Base-by-base conservation (phyloP, 495 filamentous ascomycete species). In the Lepidopterella palustris region DNA sequence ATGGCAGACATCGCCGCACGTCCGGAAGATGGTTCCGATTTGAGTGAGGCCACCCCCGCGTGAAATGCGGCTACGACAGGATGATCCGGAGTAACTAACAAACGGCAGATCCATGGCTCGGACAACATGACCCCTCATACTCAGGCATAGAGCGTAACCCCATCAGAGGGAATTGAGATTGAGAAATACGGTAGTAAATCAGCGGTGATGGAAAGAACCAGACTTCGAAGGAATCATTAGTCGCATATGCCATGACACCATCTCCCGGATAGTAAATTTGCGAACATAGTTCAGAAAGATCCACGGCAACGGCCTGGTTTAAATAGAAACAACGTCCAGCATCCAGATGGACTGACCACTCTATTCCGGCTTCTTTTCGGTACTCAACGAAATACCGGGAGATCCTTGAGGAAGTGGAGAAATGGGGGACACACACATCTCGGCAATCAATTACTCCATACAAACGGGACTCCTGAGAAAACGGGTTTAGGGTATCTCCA, bases 331-430 rank as follows among this genome's bases (percentile, higher is more conserved):
- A 50, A 8, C 47, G 24, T 15, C 47, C 47, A 27, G 47, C 47
- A 50, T 50, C 20, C 47, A 27, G 18, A 50, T 25, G 47, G 47
- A 25, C 25, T 50, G 47, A 27, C 11, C 47, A 27, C 20, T 50
- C 47, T 49, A 49, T 25, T 50, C 47, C 47, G 47, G 47, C 21
- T 26, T 50, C 47, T 50, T 50, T 50, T 50, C 47, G 47, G 47
- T 27, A 50, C 47, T 50, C 47, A 42, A 50, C 47, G 47, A 25
- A 24, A 25, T 50, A 50, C 47, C 47, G 24, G 47, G 47, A 50
- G 47, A 50, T 50, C 47, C 47, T 27, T 50, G 21, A 11, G 47
- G 8, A 50, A 50, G 20, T 13, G 47, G 47, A 50, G 47, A 50
- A 50, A 50, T 24, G 18, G 25, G 20, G 47, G 21, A 27, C 8